Conservation (phyloP, 305 asterid genomes). For the Coffea humblotiana region DNA sequence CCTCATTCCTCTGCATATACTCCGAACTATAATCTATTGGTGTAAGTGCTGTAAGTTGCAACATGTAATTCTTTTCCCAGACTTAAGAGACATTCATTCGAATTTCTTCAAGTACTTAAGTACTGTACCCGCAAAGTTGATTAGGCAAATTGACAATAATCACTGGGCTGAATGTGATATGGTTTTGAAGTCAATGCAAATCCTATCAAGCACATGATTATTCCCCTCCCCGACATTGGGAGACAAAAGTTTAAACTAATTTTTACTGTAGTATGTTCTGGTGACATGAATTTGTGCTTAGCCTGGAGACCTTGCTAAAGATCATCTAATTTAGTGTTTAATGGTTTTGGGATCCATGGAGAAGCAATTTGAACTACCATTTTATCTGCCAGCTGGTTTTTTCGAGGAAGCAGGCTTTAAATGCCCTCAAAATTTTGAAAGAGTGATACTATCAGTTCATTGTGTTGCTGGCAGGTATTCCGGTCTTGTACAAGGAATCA, state of each 20-base stretch:
- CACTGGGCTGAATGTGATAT: too few relatives aligned
- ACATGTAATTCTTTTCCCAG: neutral
- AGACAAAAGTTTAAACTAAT: neutral
- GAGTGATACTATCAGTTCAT: neutral
- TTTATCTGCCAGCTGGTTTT: too few relatives aligned
- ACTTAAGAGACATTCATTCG: neutral
- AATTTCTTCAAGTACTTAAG: neutral
- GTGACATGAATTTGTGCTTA: neutral
- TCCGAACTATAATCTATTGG: constrained; percentile 8
- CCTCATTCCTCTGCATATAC: constrained; percentile 9
- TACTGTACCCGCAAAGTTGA: neutral
- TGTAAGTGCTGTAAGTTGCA: neutral
- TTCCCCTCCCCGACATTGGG: neutral
- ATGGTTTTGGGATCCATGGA: neutral
- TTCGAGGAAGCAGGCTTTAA: neutral
- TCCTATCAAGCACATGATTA: neutral
- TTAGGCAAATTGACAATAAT: neutral
- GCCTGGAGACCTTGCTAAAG: neutral
- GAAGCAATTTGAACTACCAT: neutral
- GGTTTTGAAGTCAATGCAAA: too few relatives aligned
- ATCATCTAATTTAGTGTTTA: too few relatives aligned
- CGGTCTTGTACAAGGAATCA: neutral
- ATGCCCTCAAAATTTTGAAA: neutral
- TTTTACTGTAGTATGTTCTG: too few relatives aligned
- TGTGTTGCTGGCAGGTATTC: neutral